Evolutionary conservation across 2,329 filamentous ascomycete species (phyloP).

Genomic region (Epichloe bromicola): DNA sequence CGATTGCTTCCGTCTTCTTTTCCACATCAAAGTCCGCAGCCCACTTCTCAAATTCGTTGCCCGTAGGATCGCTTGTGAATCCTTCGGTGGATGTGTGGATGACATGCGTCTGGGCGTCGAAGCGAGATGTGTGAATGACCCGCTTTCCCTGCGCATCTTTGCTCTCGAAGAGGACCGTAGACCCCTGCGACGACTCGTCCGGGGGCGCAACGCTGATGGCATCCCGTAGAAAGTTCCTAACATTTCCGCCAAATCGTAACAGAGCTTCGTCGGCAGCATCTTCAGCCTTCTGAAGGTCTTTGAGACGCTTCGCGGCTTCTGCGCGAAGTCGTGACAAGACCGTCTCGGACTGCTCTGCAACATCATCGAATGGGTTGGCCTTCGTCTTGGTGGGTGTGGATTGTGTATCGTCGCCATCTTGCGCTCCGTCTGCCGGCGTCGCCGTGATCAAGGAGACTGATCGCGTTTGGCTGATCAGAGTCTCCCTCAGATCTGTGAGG

Average conservation of each 20-base stretch:
- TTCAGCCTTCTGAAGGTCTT: conserved; percentile 82
- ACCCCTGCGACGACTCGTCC: conserved; percentile 36
- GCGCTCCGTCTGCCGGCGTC: conserved; percentile 16
- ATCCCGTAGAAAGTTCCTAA: conserved; percentile 80
- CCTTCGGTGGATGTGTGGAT: conserved; percentile 77
- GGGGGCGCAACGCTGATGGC: conserved; percentile 81
- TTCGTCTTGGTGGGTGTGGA: conserved; percentile 33
- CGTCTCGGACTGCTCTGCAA: conserved; percentile 36
- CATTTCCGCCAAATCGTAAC: conserved; percentile 77
- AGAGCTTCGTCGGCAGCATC: conserved; percentile 94
- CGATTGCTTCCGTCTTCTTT: conserved; percentile 72
- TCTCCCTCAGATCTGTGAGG: conserved; percentile 55
- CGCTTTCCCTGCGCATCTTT: conserved; percentile 83
- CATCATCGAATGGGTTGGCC: conserved; percentile 28
- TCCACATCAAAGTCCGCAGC: conserved; percentile 64
- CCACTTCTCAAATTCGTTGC: conserved; percentile 64
- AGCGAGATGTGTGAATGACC: conserved; percentile 86
- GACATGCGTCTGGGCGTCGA: conserved; percentile 91
- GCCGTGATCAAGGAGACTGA: conserved; percentile 51
- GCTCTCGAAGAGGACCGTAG: conserved; percentile 76
- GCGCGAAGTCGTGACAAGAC: conserved; percentile 64
- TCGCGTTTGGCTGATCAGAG: conserved; percentile 60
- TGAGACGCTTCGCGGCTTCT: conserved; percentile 72
- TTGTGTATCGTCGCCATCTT: conserved; percentile 23
- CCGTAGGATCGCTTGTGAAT: conserved; percentile 70